phyloP scores from a whole-genome alignment of 345 rosid genomes.

The Limnanthes douglasii region DNA sequence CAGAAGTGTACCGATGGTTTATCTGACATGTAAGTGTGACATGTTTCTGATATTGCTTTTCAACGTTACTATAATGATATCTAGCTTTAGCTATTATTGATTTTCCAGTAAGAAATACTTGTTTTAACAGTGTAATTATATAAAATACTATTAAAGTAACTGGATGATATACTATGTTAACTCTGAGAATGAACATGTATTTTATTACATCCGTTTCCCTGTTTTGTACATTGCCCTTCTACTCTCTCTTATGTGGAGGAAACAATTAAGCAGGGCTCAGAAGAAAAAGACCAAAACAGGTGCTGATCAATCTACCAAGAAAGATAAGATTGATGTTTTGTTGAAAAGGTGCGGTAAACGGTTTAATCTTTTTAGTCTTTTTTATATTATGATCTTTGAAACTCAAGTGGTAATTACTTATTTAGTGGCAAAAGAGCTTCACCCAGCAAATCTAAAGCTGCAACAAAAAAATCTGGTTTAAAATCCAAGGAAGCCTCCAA shows the following conservation, averaged over 20 bases:
- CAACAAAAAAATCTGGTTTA: slow-evolving; percentile 10
- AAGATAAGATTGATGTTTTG: slow-evolving; percentile 29
- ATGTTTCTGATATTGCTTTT: slow-evolving; percentile 3
- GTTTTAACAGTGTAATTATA: too few species aligned
- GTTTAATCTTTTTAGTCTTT: neutral
- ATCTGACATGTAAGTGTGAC: slow-evolving; percentile 41
- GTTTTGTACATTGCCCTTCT: too few species aligned
- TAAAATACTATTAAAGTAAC: too few species aligned
- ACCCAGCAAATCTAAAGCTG: slow-evolving; percentile 46
- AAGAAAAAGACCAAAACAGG: slow-evolving; percentile 45
- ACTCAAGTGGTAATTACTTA: slow-evolving; percentile 1
- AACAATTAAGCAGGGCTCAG: slow-evolving; percentile 36
- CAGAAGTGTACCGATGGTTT: slow-evolving; percentile 23
- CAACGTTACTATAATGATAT: too few species aligned
- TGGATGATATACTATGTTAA: too few species aligned
- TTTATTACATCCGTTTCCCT: too few species aligned
- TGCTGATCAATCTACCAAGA: slow-evolving; percentile 22
- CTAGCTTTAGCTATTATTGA: too few species aligned
- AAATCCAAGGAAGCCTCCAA: slow-evolving; percentile 19
- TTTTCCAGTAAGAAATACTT: too few species aligned
- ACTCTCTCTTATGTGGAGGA: too few species aligned
- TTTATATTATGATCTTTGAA: slow-evolving; percentile 4
- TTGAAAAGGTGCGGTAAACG: slow-evolving; percentile 37
- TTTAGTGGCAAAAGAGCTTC: slow-evolving; percentile 48
- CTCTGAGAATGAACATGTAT: too few species aligned